phyloP scores from a whole-genome alignment of 192 early-diverging fungal species.

The Tieghemiomyces parasiticus region DNA sequence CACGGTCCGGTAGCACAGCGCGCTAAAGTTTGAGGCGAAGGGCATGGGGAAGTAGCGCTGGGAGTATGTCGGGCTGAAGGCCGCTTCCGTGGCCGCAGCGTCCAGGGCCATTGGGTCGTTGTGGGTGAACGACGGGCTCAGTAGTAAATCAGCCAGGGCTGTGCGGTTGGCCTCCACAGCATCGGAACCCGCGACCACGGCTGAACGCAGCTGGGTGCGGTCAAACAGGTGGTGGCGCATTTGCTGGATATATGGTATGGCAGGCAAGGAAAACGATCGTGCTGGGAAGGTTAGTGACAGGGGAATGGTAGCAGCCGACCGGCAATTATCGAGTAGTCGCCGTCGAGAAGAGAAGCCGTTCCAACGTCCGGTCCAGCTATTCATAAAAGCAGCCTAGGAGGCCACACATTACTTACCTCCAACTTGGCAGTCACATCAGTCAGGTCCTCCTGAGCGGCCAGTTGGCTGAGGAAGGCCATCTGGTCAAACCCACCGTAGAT shows the following conservation, averaged over 20 bases:
- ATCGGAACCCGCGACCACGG: not conserved
- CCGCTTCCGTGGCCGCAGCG: not conserved
- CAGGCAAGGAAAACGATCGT: no score
- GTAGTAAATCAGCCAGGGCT: no score
- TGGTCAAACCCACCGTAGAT: slow-evolving; percentile 40
- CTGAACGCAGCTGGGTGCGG: not conserved
- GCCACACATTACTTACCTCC: no score
- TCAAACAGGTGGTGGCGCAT: not conserved
- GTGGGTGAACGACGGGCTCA: no score
- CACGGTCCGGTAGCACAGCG: slow-evolving; percentile 54
- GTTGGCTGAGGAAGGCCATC: slow-evolving; percentile 62
- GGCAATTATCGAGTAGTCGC: no score
- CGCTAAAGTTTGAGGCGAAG: slow-evolving; percentile 73
- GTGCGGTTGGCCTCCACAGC: not conserved
- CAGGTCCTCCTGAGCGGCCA: slow-evolving; percentile 50
- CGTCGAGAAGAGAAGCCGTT: no score
- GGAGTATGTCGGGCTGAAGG: slow-evolving; percentile 30
- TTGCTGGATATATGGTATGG: no score
- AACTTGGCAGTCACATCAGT: slow-evolving; percentile 42
- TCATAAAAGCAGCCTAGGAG: no score
- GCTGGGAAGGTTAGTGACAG: no score
- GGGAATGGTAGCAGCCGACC: no score
- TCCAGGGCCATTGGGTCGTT: slow-evolving; percentile 14
- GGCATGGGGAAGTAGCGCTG: slow-evolving; percentile 73
- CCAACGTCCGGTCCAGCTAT: no score